These are phyloP conservation scores for Hawksworthiomyces lignivorus DNA, from an alignment of 2,329 filamentous ascomycete species.

Conservation along the genomic window DNA sequence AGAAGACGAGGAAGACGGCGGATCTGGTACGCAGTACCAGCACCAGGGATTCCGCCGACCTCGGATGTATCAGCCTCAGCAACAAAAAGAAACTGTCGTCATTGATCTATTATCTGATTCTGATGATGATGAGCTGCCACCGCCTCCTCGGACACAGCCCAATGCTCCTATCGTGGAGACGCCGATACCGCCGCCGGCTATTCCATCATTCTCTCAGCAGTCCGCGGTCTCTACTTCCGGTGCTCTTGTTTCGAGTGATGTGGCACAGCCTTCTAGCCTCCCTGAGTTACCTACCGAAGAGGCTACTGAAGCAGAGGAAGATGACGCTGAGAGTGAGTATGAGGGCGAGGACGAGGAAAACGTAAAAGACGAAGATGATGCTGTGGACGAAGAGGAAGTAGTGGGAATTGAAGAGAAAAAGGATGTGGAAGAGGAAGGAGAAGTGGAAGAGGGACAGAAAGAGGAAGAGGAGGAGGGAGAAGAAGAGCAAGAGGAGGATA, in stretches of 20 bases:
- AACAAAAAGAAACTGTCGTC: conserved; percentile 27
- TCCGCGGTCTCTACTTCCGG: too few species aligned
- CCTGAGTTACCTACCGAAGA: background rate
- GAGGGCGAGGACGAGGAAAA: conserved; percentile 1
- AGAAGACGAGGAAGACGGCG: background rate
- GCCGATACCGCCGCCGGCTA: background rate
- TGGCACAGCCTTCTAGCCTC: background rate
- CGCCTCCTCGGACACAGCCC: background rate
- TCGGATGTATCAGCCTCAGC: background rate
- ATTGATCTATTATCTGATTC: conserved; percentile 42
- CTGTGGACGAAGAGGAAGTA: conserved; percentile 1
- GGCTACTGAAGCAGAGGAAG: background rate
- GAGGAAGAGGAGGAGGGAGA: conserved; percentile 2
- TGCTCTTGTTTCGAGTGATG: conserved; percentile 5
- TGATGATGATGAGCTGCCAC: conserved; percentile 25
- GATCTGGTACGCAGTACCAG: background rate
- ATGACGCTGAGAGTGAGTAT: background rate
- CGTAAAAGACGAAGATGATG: conserved; percentile 7
- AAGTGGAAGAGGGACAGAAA: background rate
- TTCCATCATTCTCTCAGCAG: conserved; percentile 5
- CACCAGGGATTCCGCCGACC: background rate
- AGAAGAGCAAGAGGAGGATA: conserved; percentile 7
- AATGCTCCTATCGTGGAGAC: background rate
- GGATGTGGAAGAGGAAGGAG: conserved; percentile 1
- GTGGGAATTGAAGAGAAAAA: conserved; percentile 4